Percentiles rank a stretch among this genome's conserved stretches.
Evolutionary conservation across 1,284 basidiomycete genomes (phyloP).

Genomic region (Fomitiporia mediterranea): DNA sequence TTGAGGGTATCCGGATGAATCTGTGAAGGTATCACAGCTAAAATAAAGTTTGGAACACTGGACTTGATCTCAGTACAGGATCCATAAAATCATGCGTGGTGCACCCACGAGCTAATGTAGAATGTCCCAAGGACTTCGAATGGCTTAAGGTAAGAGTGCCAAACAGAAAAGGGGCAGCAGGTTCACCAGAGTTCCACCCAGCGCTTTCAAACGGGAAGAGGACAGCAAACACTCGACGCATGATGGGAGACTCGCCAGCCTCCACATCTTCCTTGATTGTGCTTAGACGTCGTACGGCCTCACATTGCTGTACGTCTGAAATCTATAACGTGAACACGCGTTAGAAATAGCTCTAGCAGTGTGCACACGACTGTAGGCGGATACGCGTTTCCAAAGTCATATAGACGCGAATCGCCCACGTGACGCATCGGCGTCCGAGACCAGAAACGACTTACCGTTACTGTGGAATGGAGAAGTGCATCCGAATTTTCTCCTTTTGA

Average conservation of each 20-base stretch:
- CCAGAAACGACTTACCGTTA: slow-evolving; percentile 2
- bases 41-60: slow-evolving; percentile 83
- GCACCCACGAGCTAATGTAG: slow-evolving; percentile 85
- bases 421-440: slow-evolving; percentile 2
- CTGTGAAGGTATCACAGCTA: slow-evolving; percentile 83
- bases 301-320: slow-evolving; percentile 35
- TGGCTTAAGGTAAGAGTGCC: slow-evolving; percentile 4
- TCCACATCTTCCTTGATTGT: slow-evolving; percentile 56
- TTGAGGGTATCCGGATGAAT: slow-evolving; percentile 81
- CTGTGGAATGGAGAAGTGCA: background rate
- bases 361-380: background rate
- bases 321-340: slow-evolving; percentile 27
- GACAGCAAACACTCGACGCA: slow-evolving; percentile 72
- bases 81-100: slow-evolving; percentile 14
- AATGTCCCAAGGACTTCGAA: slow-evolving; percentile 74
- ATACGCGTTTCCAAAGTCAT: background rate
- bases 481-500: background rate
- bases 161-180: background rate
- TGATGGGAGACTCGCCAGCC: slow-evolving; percentile 59
- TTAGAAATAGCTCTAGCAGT: background rate
- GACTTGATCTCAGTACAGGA: slow-evolving; percentile 28
- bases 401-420: slow-evolving; percentile 13
- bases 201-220: slow-evolving; percentile 79
- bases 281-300: slow-evolving; percentile 52
- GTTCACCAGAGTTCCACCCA: slow-evolving; percentile 73